phyloP scores from a whole-genome alignment of 768 basidiomycete species.

The Leccinum fibrillosum region DNA sequence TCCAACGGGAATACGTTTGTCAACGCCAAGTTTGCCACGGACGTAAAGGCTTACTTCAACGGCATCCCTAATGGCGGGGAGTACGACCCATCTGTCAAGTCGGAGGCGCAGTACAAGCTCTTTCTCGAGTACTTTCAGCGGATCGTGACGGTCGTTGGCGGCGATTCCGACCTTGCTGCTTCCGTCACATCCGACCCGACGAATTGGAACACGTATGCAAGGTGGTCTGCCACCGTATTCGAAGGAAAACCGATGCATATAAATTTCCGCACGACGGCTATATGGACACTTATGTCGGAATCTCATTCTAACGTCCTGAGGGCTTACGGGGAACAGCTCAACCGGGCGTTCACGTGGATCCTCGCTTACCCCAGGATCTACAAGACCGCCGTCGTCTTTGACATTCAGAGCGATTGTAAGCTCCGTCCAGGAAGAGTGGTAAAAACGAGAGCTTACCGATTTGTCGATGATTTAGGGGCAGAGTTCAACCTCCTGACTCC shows the following conservation, averaged over 20 bases:
- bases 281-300: constrained; percentile 4
- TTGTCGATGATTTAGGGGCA: neutral
- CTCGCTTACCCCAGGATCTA: neutral
- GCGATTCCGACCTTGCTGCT: neutral
- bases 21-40: constrained; percentile 1
- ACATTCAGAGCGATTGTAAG: constrained; percentile 9
- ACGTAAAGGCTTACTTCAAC: constrained; percentile 4
- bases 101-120: constrained; percentile 2
- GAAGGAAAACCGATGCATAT: neutral
- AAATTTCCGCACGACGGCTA: neutral
- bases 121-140: constrained; percentile 7
- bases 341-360: constrained; percentile 3
- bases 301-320: neutral
- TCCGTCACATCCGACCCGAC: neutral
- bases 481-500: constrained; percentile 3
- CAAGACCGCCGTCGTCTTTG: neutral
- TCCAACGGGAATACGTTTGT: neutral
- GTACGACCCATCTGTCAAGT: constrained; percentile 1
- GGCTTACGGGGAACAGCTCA: neutral
- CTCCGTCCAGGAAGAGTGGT: neutral
- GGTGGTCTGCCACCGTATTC: neutral
- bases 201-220: neutral
- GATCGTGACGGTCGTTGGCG: neutral
- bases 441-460: neutral
- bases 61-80: constrained; percentile 2